phyloP scores from a whole-genome alignment of 805 yeast genomes.

The Priceomyces haplophilus region DNA sequence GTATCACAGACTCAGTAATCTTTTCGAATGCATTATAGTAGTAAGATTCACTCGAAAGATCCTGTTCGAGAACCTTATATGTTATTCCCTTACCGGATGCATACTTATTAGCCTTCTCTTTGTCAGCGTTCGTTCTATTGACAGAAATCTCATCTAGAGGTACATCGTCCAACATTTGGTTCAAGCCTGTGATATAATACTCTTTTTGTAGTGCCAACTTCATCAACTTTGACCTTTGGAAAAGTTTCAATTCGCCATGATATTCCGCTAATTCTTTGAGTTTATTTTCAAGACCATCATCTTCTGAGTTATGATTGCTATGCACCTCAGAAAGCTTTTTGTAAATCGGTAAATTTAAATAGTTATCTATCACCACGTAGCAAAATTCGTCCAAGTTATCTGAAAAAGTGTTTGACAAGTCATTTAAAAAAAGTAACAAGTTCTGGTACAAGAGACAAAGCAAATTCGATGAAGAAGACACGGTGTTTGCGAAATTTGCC shows the following conservation, averaged over 20 bases:
- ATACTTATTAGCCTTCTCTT: not conserved
- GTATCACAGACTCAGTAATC: slow-evolving; percentile 55
- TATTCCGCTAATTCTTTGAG: slow-evolving; percentile 32
- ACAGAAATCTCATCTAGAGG: slow-evolving; percentile 12
- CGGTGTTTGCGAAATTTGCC: slow-evolving; percentile 33
- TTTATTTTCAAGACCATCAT: slow-evolving; percentile 6
- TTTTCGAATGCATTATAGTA: slow-evolving; percentile 38
- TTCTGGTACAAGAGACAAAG: slow-evolving; percentile 38
- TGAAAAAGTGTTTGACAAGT: slow-evolving; percentile 24
- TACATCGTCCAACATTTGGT: slow-evolving; percentile 21
- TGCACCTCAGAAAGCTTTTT: slow-evolving; percentile 24
- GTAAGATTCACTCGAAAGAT: slow-evolving; percentile 14
- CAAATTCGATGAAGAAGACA: slow-evolving; percentile 41
- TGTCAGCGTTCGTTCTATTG: not conserved
- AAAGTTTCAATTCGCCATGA: slow-evolving; percentile 48
- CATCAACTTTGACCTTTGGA: slow-evolving; percentile 44
- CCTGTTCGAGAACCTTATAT: slow-evolving; percentile 14
- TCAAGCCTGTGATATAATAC: slow-evolving; percentile 17
- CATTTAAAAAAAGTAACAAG: slow-evolving; percentile 40
- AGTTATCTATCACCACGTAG: slow-evolving; percentile 40
- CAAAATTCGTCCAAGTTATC: slow-evolving; percentile 36
- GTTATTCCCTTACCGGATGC: slow-evolving; percentile 5
- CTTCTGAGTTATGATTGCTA: slow-evolving; percentile 13
- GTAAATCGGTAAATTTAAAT: slow-evolving; percentile 24
- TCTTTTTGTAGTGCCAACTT: slow-evolving; percentile 22